Evolutionary conservation across 495 filamentous ascomycete species (phyloP).

Genomic region (Aspergillus kassunensis): DNA sequence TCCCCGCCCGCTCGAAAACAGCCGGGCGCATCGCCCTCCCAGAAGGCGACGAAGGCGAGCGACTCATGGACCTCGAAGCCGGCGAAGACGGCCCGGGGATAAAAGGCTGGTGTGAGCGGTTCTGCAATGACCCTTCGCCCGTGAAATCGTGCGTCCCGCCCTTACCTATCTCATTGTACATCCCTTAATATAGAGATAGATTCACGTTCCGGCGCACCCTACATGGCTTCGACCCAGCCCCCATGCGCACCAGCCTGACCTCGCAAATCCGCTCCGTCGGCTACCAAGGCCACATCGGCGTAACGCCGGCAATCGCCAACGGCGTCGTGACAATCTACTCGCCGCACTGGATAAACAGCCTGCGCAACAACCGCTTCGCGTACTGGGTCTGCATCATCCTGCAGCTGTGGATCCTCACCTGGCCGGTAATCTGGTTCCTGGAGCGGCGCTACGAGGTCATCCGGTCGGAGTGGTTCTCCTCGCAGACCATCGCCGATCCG

Average conservation of each 20-base stretch:
- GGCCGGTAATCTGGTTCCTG: constrained; percentile 41
- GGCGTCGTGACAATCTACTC: constrained; percentile 38
- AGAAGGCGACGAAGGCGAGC: constrained; percentile 10
- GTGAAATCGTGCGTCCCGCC: constrained; percentile 37
- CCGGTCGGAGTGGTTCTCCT: constrained; percentile 30
- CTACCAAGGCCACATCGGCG: constrained; percentile 35
- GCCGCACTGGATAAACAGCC: constrained; percentile 44
- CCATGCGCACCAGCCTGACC: constrained; percentile 29
- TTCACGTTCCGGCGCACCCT: constrained; percentile 38
- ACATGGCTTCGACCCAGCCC: constrained; percentile 29
- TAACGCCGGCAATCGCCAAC: constrained; percentile 23
- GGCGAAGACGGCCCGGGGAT: constrained; percentile 19
- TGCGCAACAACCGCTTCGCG: constrained; percentile 33
- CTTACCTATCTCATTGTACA: neutral
- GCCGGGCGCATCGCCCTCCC: constrained; percentile 14
- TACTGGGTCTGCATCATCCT: constrained; percentile 37
- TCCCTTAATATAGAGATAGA: constrained; percentile 15
- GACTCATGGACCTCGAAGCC: constrained; percentile 10
- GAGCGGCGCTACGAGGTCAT: constrained; percentile 40
- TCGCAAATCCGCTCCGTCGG: constrained; percentile 41
- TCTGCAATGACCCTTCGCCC: constrained; percentile 32
- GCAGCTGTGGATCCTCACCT: constrained; percentile 45
- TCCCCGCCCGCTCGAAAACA: constrained; percentile 9
- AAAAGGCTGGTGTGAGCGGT: constrained; percentile 39
- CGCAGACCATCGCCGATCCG: constrained; percentile 12